A percentile compares a stretch with the other conserved stretches of the same genome.
Conservation (phyloP, 371 early-diverging fungal species). For the Apophysomyces sp. region DNA sequence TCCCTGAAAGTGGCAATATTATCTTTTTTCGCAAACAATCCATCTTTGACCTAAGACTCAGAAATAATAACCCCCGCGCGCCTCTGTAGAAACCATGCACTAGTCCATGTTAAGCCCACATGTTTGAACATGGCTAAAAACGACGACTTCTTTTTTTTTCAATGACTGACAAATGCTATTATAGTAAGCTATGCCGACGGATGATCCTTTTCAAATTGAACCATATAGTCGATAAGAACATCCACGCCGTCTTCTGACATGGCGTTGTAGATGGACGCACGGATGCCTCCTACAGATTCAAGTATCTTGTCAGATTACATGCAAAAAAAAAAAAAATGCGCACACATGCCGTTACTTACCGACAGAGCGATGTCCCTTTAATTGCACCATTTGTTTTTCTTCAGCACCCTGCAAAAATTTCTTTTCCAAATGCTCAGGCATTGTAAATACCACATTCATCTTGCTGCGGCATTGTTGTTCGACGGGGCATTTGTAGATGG, state of each 20-base stretch:
- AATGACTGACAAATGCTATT: background rate
- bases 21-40: too few species aligned
- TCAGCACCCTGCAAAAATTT: conserved; percentile 83
- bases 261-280: conserved; percentile 95
- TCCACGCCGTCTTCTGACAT: conserved; percentile 82
- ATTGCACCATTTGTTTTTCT: conserved; percentile 74
- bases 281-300: conserved; percentile 75
- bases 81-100: too few species aligned
- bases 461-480: conserved; percentile 62
- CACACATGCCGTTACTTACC: conserved; percentile 15
- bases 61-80: too few species aligned
- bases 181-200: background rate
- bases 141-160: background rate
- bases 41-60: too few species aligned
- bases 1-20: too few species aligned
- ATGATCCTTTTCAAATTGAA: conserved; percentile 66
- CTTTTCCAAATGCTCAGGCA: conserved; percentile 76
- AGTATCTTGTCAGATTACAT: background rate
- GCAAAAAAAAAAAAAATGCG: background rate
- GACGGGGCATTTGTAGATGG: conserved; percentile 74
- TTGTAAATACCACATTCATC: conserved; percentile 92
- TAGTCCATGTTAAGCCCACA: too few species aligned
- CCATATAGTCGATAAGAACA: conserved; percentile 73
- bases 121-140: background rate
- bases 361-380: conserved; percentile 93